phyloP scores from a whole-genome alignment of 148 eudicot species.

The Nepenthes gracilis region DNA sequence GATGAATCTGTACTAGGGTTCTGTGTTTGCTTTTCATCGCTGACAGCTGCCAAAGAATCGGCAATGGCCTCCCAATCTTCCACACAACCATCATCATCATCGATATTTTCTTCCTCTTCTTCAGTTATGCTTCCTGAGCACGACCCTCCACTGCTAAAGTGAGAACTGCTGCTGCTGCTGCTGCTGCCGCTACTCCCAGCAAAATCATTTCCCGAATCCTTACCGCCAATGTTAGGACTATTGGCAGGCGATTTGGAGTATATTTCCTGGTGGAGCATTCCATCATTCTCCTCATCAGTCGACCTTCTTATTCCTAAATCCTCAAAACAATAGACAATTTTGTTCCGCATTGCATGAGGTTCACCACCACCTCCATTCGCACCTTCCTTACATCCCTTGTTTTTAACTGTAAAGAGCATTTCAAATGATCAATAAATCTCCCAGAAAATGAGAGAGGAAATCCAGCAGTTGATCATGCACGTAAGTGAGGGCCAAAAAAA shows the following conservation, averaged over 20 bases:
- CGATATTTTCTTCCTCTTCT: conserved; percentile 48
- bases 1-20: conserved; percentile 11
- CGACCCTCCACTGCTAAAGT: conserved; percentile 12
- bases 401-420: conserved; percentile 23
- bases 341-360: conserved; percentile 1
- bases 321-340: conserved; percentile 12
- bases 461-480: not conserved
- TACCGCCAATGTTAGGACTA: conserved; percentile 58
- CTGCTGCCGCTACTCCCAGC: conserved; percentile 10
- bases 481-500: not conserved
- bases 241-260: conserved; percentile 48
- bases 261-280: conserved; percentile 29
- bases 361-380: conserved; percentile 8
- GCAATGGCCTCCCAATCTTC: conserved; percentile 97
- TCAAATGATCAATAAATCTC: not conserved
- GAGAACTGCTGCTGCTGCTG: conserved; percentile 18
- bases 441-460: not conserved
- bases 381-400: conserved; percentile 30
- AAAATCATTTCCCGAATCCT: conserved; percentile 21
- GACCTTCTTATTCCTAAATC: conserved; percentile 22
- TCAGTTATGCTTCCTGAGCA: conserved; percentile 51
- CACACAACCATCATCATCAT: conserved; percentile 58
- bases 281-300: conserved; percentile 23
- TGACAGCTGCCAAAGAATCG: conserved; percentile 57
- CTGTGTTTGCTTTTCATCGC: conserved; percentile 25